Base-by-base conservation (phyloP, 2,329 filamentous ascomycete genomes). In the Microsporum ferrugineum region DNA sequence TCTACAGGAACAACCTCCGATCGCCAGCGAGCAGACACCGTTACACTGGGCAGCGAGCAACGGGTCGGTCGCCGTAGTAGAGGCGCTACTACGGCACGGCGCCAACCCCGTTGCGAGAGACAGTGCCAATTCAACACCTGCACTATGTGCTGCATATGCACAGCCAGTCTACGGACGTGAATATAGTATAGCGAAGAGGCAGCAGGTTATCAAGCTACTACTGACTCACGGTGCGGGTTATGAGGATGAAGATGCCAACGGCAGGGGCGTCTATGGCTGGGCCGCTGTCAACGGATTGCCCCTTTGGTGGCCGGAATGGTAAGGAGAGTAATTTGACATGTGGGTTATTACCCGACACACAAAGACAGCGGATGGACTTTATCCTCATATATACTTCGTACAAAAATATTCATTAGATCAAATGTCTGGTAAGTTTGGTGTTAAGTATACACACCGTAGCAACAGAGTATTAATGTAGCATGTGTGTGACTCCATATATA, bases 91-190 rank as follows among this genome's bases (percentile, higher is more conserved):
- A 41, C 56, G 23, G 23, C 27, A 58, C 12, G 56, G 34, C 31
- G 56, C 56, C 23, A 29, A 58, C 8, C 56, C 31, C 8, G 27
- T 39, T 36, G 56, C 56, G 36, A 36, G 56, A 41, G 56, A 58
- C 34, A 58, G 34, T 58, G 10, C 56, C 5, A 33, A 33, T 7
- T 58, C n/a, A 33, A 58, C 34, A 38, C 56, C 56, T n/a, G 56
- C 56, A n/a, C 56, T 58, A 29, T 36, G 56, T n/a, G 56, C 56
- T 58, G 33, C 34, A 41, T 58, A 38, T 43, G 34, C 56, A 36
- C 34, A 39, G 23, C n/a, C 43, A 45, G 7, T 6, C n/a, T 6
- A 45, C n/a, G 23, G 43, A 23, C 17, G 5, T 23, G 7, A 6
- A 17, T 45, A 45, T 45, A 8, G 2, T 45, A 45, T 45, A 45